These are phyloP conservation scores for Gossypium ekmanianum DNA, from an alignment of 345 rosid species.

Conservation along the genomic window DNA sequence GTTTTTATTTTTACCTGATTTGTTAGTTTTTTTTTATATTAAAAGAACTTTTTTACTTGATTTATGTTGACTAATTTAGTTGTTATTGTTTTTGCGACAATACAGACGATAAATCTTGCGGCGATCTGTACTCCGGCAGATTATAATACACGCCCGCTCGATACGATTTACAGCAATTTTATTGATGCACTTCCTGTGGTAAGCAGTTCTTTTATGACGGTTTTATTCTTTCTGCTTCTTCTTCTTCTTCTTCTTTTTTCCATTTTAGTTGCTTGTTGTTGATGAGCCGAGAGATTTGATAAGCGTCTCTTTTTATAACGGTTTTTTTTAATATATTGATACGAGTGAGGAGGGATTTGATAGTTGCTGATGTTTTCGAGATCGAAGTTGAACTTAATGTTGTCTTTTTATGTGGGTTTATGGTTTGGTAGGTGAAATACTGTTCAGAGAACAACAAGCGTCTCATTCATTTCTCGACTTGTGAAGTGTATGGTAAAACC, in stretches of 20 bases:
- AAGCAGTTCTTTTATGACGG: slow-evolving; percentile 24
- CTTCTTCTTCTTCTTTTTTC: background rate
- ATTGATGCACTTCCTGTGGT: slow-evolving; percentile 98
- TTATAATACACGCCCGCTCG: slow-evolving; percentile 97
- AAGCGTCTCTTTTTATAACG: background rate
- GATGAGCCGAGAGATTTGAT: background rate
- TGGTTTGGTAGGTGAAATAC: slow-evolving; percentile 64
- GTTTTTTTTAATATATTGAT: background rate
- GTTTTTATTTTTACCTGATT: background rate
- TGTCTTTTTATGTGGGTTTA: slow-evolving; percentile 20
- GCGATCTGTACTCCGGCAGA: slow-evolving; percentile 99
- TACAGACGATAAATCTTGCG: slow-evolving; percentile 84
- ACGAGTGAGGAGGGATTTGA: slow-evolving; percentile 9
- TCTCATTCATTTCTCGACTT: slow-evolving; percentile 94
- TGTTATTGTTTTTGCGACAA: slow-evolving; percentile 11
- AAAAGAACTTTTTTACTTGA: background rate
- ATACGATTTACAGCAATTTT: slow-evolving; percentile 96
- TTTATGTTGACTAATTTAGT: background rate
- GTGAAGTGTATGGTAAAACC: slow-evolving; percentile 99
- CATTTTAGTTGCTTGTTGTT: background rate
- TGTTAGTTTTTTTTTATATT: background rate
- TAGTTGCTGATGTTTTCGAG: background rate
- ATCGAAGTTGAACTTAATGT: slow-evolving; percentile 22
- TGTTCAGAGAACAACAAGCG: slow-evolving; percentile 98
- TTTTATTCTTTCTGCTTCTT: background rate